Percentiles rank a stretch among this genome's conserved stretches.
Evolutionary conservation across 106 monocot genomes (phyloP).

Genomic region (Iris macrosiphon): DNA sequence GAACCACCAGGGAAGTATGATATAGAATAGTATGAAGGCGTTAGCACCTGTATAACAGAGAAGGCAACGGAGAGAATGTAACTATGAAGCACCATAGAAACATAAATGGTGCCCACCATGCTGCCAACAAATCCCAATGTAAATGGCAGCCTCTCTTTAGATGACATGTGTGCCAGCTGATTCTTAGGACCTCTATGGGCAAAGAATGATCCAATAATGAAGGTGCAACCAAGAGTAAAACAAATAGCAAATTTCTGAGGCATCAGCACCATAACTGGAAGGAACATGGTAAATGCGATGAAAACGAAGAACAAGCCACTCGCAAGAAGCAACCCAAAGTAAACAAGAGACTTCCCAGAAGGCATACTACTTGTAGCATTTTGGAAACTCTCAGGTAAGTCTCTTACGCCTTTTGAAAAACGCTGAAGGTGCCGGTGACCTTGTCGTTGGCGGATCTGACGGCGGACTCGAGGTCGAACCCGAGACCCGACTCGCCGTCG

Average conservation of each 20-base stretch:
- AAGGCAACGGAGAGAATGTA: slow-evolving; percentile 57
- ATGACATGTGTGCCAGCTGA: slow-evolving; percentile 89
- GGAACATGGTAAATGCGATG: slow-evolving; percentile 87
- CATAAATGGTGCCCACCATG: slow-evolving; percentile 66
- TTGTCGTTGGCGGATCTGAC: slow-evolving; percentile 65
- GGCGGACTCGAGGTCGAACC: slow-evolving; percentile 63
- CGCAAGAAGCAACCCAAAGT: slow-evolving; percentile 85
- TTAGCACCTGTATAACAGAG: slow-evolving; percentile 46
- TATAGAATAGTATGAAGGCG: slow-evolving; percentile 12
- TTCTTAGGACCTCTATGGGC: slow-evolving; percentile 89
- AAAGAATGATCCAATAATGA: slow-evolving; percentile 96
- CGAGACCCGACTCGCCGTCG: slow-evolving; percentile 24
- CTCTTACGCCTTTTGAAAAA: slow-evolving; percentile 83
- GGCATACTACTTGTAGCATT: slow-evolving; percentile 83
- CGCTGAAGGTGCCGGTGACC: slow-evolving; percentile 53
- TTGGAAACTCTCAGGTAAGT: slow-evolving; percentile 86
- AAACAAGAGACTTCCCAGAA: slow-evolving; percentile 92
- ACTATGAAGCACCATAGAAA: slow-evolving; percentile 61
- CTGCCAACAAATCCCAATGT: slow-evolving; percentile 55
- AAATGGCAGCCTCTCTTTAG: slow-evolving; percentile 80
- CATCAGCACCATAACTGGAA: slow-evolving; percentile 96
- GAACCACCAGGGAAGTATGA: slow-evolving; percentile 17
- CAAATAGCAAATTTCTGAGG: slow-evolving; percentile 98
- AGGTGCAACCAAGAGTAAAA: slow-evolving; percentile 86
- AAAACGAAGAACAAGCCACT: slow-evolving; percentile 88